A percentile compares a stretch with the other conserved stretches of the same genome.
Conservation (phyloP, 768 basidiomycete genomes). For the Lactifluus hygrophoroides region DNA sequence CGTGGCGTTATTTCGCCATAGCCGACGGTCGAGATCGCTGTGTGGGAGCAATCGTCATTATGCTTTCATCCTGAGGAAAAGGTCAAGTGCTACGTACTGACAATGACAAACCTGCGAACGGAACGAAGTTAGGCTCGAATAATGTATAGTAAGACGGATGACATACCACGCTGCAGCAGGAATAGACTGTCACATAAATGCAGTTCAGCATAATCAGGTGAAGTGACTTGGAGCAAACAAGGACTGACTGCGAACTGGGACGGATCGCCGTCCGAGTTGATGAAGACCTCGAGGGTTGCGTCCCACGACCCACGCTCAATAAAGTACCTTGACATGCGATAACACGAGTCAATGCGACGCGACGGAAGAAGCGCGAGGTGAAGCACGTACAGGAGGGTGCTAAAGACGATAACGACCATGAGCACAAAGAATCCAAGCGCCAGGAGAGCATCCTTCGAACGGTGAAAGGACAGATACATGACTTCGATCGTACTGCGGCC, state of each 20-base stretch:
- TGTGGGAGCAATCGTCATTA: neutral
- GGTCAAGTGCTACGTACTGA: slow-evolving; percentile 46
- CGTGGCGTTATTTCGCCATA: slow-evolving; percentile 90
- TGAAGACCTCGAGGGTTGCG: slow-evolving; percentile 64
- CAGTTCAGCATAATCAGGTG: neutral
- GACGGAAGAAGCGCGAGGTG: neutral
- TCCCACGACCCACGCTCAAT: slow-evolving; percentile 91
- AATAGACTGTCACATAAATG: slow-evolving; percentile 40
- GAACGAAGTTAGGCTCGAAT: neutral
- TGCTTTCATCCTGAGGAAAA: neutral
- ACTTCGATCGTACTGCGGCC: slow-evolving; percentile 69
- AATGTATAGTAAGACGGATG: slow-evolving; percentile 5
- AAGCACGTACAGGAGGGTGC: slow-evolving; percentile 58
- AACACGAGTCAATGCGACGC: neutral
- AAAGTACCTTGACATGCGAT: slow-evolving; percentile 56
- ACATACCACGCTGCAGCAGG: slow-evolving; percentile 73
- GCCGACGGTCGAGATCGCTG: slow-evolving; percentile 83
- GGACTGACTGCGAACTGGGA: slow-evolving; percentile 61
- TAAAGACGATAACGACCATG: slow-evolving; percentile 82
- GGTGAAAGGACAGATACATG: slow-evolving; percentile 82
- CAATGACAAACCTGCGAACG: slow-evolving; percentile 54
- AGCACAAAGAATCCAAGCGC: slow-evolving; percentile 85
- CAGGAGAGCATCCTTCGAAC: slow-evolving; percentile 79
- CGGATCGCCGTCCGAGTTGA: slow-evolving; percentile 79
- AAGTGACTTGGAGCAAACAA: neutral